Evolutionary conservation across 2,329 filamentous ascomycete genomes (phyloP).

Genomic region (Colletotrichum falcatum): DNA sequence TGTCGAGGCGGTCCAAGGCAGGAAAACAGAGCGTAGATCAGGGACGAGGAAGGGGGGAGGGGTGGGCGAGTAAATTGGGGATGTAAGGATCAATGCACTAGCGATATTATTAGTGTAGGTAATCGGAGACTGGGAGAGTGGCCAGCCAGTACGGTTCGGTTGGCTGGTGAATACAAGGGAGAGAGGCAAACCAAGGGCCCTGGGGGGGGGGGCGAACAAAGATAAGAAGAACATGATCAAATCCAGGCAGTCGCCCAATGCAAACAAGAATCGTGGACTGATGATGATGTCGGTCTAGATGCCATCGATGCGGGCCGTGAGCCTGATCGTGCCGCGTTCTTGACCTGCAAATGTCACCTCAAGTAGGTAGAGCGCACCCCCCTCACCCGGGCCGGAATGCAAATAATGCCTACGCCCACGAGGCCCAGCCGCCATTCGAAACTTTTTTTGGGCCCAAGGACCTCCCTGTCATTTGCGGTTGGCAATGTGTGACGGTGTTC

Average conservation of each 20-base stretch:
- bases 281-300: constrained; percentile 30
- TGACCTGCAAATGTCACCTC: constrained; percentile 1
- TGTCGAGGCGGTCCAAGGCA: constrained; percentile 27
- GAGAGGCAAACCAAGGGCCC: constrained; percentile 18
- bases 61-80: constrained; percentile 26
- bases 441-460: constrained; percentile 3
- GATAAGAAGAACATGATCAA: constrained; percentile 2
- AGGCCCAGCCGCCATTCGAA: constrained; percentile 30
- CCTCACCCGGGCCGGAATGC: background rate
- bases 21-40: constrained; percentile 32
- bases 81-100: constrained; percentile 16
- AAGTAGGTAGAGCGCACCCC: background rate
- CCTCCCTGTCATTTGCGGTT: constrained; percentile 20
- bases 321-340: background rate
- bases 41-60: constrained; percentile 16
- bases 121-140: background rate
- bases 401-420: constrained; percentile 5
- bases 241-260: constrained; percentile 7
- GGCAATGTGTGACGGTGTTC: background rate
- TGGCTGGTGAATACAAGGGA: constrained; percentile 27
- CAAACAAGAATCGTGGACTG: constrained; percentile 27
- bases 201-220: background rate
- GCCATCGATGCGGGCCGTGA: constrained; percentile 2
- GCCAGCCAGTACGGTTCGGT: constrained; percentile 9
- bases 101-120: constrained; percentile 16